Conservation (phyloP, 768 basidiomycete species). For the Hygrocybe coccinea region DNA sequence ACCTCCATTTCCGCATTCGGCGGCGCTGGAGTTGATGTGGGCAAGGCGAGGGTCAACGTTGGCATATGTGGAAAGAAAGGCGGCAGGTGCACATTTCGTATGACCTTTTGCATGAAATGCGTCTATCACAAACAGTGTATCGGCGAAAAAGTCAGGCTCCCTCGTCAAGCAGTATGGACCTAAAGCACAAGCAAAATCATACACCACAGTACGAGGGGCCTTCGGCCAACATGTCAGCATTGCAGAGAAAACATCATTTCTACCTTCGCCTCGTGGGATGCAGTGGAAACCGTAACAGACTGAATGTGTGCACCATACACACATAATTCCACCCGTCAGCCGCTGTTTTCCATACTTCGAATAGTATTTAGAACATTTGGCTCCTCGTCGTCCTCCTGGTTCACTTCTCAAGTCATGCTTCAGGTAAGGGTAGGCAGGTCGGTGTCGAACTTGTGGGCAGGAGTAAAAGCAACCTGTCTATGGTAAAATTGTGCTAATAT, state of each 20-base stretch:
- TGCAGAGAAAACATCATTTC: conserved; percentile 38
- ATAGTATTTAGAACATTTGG: conserved; percentile 27
- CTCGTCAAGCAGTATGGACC: conserved; percentile 30
- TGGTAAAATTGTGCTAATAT: too few species aligned
- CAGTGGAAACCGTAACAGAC: conserved; percentile 32
- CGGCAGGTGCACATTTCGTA: conserved; percentile 24
- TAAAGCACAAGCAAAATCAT: conserved; percentile 16
- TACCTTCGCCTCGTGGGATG: conserved; percentile 33
- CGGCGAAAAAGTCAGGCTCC: conserved; percentile 24
- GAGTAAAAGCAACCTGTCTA: conserved; percentile 31
- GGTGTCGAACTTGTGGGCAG: conserved; percentile 25
- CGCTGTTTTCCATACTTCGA: conserved; percentile 21
- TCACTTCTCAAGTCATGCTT: conserved; percentile 16
- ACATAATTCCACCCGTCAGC: neutral
- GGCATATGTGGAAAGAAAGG: conserved; percentile 23
- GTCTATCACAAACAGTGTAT: conserved; percentile 30
- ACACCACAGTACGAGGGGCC: conserved; percentile 17
- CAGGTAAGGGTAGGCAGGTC: conserved; percentile 26
- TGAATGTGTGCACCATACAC: conserved; percentile 30
- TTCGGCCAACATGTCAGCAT: conserved; percentile 29
- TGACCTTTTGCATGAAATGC: conserved; percentile 27
- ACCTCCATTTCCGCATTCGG: conserved; percentile 30
- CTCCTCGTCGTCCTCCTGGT: conserved; percentile 5
- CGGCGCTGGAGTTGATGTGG: conserved; percentile 28
- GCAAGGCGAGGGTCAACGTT: conserved; percentile 20